Base-by-base conservation (phyloP, 805 yeast species). In the Yamadazyma insecticola region DNA sequence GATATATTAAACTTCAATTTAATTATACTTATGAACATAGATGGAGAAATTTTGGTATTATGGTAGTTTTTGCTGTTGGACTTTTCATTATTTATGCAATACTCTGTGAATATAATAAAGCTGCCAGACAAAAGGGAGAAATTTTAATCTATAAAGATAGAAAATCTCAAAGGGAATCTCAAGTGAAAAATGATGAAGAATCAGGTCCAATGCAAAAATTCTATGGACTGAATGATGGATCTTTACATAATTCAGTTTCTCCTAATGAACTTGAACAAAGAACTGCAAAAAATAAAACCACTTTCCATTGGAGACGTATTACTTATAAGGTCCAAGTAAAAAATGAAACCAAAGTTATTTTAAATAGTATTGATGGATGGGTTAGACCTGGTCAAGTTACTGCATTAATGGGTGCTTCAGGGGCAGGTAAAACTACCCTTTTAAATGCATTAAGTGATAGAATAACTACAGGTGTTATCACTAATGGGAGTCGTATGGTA, bases 371-470 rank as follows among this genome's bases (percentile, higher is more conserved):
- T 22, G 64, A 57, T 46, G 90, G 90, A 29, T 82, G 78, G 67
- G 86, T 81, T 33, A 78, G 77, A 48, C 90, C 90, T 13, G 90
- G 90, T 46, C 81, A 83, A 35, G 64, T 82, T 55, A 81, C 89
- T 24, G 90, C 90, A 4, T 64, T 82, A 36, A 81, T 82, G 89
- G 92, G 92, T 48, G 83, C 81, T 32, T 82, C 90, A 19, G 92
- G 92, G 62, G 92, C 92, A 26, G 92, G 92, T 63, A 82, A 82
- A 50, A 82, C 92, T 16, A 83, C 90, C 3, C 61, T 82, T 35
- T 65, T 83, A 45, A 81, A 82, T 54, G 78, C 80, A 43, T 67
- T 83, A 38, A 78, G 87, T 14, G 83, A 78, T 48, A 72, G 90
- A 54, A 73, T 80, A 32, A 72, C 78, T 25, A 64, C 73, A 52